A percentile compares a stretch with the other conserved stretches of the same genome.
phyloP scores from a whole-genome alignment of 2,329 filamentous ascomycete species.

The Lachnellula suecica region DNA sequence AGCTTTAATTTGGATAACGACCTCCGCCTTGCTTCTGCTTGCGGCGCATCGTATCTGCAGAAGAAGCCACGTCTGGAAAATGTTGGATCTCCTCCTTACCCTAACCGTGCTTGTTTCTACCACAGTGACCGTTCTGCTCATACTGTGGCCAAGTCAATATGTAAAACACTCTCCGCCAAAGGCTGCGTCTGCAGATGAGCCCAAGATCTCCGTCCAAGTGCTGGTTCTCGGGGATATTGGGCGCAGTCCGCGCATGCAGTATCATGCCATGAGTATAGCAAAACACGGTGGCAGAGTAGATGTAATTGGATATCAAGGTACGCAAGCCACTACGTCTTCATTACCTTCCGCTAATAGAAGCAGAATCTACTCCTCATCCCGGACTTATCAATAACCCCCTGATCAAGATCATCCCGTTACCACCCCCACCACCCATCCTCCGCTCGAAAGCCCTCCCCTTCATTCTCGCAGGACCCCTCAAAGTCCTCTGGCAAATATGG shows the following conservation, averaged over 20 bases:
- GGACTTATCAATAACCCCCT: slow-evolving; percentile 67
- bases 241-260: slow-evolving; percentile 95
- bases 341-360: slow-evolving; percentile 11
- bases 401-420: slow-evolving; percentile 71
- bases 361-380: slow-evolving; percentile 79
- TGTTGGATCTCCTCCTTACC: slow-evolving; percentile 30
- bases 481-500: slow-evolving; percentile 80
- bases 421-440: slow-evolving; percentile 64
- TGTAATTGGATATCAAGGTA: slow-evolving; percentile 85
- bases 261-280: slow-evolving; percentile 91
- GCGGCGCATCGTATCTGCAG: not conserved
- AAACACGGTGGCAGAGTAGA: slow-evolving; percentile 78
- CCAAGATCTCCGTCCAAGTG: slow-evolving; percentile 66
- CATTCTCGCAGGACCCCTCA: slow-evolving; percentile 74
- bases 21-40: not conserved
- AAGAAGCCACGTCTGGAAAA: slow-evolving; percentile 20
- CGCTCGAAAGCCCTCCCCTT: slow-evolving; percentile 73
- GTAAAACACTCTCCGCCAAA: slow-evolving; percentile 35
- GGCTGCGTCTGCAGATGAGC: slow-evolving; percentile 21
- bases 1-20: not conserved
- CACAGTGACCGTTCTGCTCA: slow-evolving; percentile 31
- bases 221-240: slow-evolving; percentile 95
- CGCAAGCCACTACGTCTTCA: too few species aligned
- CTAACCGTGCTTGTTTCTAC: slow-evolving; percentile 32
- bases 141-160: slow-evolving; percentile 38